Conservation (phyloP, 768 basidiomycete genomes). For the Sporobolomyces pararoseus region DNA sequence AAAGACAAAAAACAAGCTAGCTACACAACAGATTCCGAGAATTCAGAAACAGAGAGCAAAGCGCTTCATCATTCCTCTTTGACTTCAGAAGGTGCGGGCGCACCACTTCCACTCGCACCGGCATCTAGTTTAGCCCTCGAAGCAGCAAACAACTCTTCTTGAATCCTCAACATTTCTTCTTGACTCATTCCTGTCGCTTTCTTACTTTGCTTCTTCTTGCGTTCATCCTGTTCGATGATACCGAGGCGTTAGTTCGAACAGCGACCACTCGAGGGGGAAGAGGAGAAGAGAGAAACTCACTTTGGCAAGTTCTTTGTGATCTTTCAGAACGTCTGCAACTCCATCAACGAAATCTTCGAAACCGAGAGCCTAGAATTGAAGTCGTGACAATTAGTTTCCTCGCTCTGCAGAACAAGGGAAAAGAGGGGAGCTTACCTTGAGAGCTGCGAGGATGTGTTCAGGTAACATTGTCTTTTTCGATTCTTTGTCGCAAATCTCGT, state of each 20-base stretch:
- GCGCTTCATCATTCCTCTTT: not conserved
- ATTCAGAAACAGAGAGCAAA: too few species aligned
- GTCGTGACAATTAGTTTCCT: too few species aligned
- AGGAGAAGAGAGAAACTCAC: constrained; percentile 52
- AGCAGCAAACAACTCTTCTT: constrained; percentile 88
- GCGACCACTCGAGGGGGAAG: not conserved
- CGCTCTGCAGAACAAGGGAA: too few species aligned
- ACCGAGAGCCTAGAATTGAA: constrained; percentile 65
- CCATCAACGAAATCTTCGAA: constrained; percentile 87
- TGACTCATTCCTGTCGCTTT: constrained; percentile 80
- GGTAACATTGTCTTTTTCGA: constrained; percentile 99
- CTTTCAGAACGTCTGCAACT: constrained; percentile 86
- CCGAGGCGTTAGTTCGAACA: not conserved
- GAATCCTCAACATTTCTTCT: constrained; percentile 79
- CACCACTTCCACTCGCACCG: constrained; percentile 22
- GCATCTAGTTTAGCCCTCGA: constrained; percentile 58
- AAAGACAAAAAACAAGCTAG: constrained; percentile 5
- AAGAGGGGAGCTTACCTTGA: constrained; percentile 63
- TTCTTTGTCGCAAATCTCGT: constrained; percentile 95
- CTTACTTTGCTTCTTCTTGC: constrained; percentile 65
- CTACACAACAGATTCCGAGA: not conserved
- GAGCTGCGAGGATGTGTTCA: constrained; percentile 87
- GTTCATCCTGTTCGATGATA: constrained; percentile 57
- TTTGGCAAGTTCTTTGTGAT: constrained; percentile 94
- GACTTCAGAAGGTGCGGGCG: not conserved